Percentiles rank a stretch among this genome's conserved stretches.
These are phyloP conservation scores for Fusarium udum DNA, from an alignment of 2,329 filamentous ascomycete species.

Conservation along the genomic window DNA sequence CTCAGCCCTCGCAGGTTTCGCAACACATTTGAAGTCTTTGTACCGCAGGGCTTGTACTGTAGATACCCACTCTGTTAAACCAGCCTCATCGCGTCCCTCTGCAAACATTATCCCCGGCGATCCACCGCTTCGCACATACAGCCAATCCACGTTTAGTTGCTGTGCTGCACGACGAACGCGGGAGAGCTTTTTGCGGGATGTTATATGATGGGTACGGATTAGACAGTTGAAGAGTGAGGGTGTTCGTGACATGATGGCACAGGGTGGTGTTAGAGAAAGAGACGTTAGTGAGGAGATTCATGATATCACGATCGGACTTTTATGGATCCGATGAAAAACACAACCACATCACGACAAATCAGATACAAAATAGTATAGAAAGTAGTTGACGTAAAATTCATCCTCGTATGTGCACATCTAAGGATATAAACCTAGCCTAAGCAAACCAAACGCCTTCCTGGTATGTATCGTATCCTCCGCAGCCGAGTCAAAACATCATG, in stretches of 20 bases:
- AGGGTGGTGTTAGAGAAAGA: not conserved
- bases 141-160: conserved; percentile 64
- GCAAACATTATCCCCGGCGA: conserved; percentile 83
- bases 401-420: conserved; percentile 32
- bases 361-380: not conserved
- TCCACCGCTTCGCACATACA: conserved; percentile 73
- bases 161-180: conserved; percentile 70
- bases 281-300: not conserved
- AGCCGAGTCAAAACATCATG: conserved; percentile 24
- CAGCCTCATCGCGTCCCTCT: conserved; percentile 63
- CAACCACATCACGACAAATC: not conserved
- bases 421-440: conserved; percentile 21
- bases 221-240: conserved; percentile 51
- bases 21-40: conserved; percentile 75
- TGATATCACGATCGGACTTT: conserved; percentile 22
- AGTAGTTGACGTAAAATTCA: conserved; percentile 10
- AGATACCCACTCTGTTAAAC: conserved; percentile 71
- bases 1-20: conserved; percentile 46
- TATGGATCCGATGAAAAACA: conserved; percentile 18
- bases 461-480: conserved; percentile 17
- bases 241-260: conserved; percentile 31
- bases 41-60: conserved; percentile 72
- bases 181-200: conserved; percentile 75
- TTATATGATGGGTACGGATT: conserved; percentile 84
- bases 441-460: conserved; percentile 34